A percentile compares a stretch with the other conserved stretches of the same genome.
phyloP scores from a whole-genome alignment of 2,329 filamentous ascomycete species.

The Colletotrichum liriopes region DNA sequence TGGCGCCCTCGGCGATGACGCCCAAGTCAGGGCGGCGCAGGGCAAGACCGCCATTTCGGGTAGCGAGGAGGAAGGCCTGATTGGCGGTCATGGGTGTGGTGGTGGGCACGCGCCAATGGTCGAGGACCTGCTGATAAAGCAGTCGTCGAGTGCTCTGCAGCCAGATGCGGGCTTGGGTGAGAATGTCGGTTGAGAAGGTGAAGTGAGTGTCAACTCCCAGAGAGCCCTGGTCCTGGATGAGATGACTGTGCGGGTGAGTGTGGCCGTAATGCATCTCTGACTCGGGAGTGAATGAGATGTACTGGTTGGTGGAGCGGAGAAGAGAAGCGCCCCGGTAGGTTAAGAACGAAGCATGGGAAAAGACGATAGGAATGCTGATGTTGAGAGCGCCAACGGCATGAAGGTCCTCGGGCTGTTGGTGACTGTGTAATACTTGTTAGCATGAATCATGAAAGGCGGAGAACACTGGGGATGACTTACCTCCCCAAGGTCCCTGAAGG shows the following conservation, averaged over 20 bases:
- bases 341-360: slow-evolving; percentile 66
- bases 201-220: slow-evolving; percentile 71
- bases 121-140: slow-evolving; percentile 57
- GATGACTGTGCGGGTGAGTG: slow-evolving; percentile 59
- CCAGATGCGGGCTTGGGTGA: slow-evolving; percentile 70
- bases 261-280: slow-evolving; percentile 74
- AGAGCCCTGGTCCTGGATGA: slow-evolving; percentile 65
- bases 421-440: not conserved
- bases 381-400: slow-evolving; percentile 58
- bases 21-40: slow-evolving; percentile 67
- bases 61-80: slow-evolving; percentile 71
- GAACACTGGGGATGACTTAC: slow-evolving; percentile 45
- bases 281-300: slow-evolving; percentile 71
- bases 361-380: slow-evolving; percentile 63
- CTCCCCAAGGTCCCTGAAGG: slow-evolving; percentile 57
- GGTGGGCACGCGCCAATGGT: slow-evolving; percentile 59
- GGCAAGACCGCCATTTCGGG: slow-evolving; percentile 66
- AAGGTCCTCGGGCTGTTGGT: slow-evolving; percentile 59
- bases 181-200: slow-evolving; percentile 65
- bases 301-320: slow-evolving; percentile 65
- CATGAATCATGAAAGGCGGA: not conserved
- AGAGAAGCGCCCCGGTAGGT: slow-evolving; percentile 56
- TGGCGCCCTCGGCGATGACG: slow-evolving; percentile 63
- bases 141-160: slow-evolving; percentile 61
- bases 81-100: slow-evolving; percentile 67